Evolutionary conservation across 306 rosid species (phyloP).

Genomic region (Medicago ruthenica): DNA sequence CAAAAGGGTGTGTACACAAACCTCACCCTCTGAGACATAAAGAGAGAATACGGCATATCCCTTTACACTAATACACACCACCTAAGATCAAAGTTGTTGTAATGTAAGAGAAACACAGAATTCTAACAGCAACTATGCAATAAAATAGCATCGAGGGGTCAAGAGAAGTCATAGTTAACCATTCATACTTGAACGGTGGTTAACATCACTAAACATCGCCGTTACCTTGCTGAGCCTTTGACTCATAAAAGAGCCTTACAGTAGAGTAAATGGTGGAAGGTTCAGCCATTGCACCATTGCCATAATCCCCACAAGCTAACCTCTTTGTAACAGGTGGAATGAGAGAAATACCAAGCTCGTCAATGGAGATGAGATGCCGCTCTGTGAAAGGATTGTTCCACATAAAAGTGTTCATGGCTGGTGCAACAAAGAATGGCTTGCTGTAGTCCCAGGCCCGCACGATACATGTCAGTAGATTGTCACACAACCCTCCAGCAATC

Average conservation of each 20-base stretch:
- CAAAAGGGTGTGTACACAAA: conserved; percentile 1
- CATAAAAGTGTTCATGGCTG: conserved; percentile 96
- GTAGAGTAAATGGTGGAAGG: conserved; percentile 83
- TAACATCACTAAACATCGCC: conserved; percentile 42
- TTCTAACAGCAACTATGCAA: conserved; percentile 23
- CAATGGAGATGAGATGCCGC: conserved; percentile 79
- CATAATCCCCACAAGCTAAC: conserved; percentile 83
- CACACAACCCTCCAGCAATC: conserved; percentile 97
- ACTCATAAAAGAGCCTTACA: conserved; percentile 75
- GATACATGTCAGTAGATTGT: conserved; percentile 85
- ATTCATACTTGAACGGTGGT: conserved; percentile 32
- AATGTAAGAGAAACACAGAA: conserved; percentile 7
- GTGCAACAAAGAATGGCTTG: conserved; percentile 92
- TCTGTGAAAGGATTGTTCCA: conserved; percentile 97
- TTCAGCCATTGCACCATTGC: conserved; percentile 99
- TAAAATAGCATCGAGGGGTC: conserved; percentile 28
- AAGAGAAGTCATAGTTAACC: conserved; percentile 31
- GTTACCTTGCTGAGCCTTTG: conserved; percentile 61
- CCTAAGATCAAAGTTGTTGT: conserved; percentile 2
- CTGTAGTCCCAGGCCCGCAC: conserved; percentile 97
- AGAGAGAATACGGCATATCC: conserved; percentile 11
- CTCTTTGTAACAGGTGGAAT: conserved; percentile 84
- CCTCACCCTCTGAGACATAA: background rate
- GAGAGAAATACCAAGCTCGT: conserved; percentile 90
- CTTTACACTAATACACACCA: conserved; percentile 6